A percentile compares a stretch with the other conserved stretches of the same genome.
These are phyloP conservation scores for Skeletonema costatum DNA, from an alignment of 108 stramenopile genomes.

Conservation along the genomic window DNA sequence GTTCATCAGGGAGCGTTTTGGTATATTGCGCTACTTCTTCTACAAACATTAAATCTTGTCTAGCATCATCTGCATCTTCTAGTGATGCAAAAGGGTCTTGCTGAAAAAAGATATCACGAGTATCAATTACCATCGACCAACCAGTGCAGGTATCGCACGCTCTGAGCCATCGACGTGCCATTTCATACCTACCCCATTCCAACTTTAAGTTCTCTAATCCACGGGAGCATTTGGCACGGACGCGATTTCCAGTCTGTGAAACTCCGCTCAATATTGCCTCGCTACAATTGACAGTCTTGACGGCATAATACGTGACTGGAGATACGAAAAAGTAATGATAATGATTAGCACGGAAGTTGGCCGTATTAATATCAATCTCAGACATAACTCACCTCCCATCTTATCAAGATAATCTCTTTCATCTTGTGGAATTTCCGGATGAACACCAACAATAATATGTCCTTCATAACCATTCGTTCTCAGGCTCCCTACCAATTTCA, in stretches of 20 bases:
- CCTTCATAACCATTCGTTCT: slow-evolving; percentile 70
- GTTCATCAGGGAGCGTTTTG: slow-evolving; percentile 23
- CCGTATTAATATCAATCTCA: not conserved
- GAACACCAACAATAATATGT: slow-evolving; percentile 70
- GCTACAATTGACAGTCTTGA: slow-evolving; percentile 42
- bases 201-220: slow-evolving; percentile 59
- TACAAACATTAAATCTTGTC: slow-evolving; percentile 66
- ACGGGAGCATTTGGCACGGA: slow-evolving; percentile 37
- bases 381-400: slow-evolving; percentile 21
- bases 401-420: slow-evolving; percentile 40
- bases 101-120: slow-evolving; percentile 75
- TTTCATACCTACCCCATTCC: slow-evolving; percentile 75
- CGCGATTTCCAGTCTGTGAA: slow-evolving; percentile 13
- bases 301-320: slow-evolving; percentile 43
- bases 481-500: slow-evolving; percentile 68
- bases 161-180: slow-evolving; percentile 61
- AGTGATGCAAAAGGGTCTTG: slow-evolving; percentile 68
- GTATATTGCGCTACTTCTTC: slow-evolving; percentile 63
- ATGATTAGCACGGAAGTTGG: not conserved
- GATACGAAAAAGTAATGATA: not conserved
- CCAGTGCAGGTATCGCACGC: slow-evolving; percentile 74
- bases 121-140: slow-evolving; percentile 71
- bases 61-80: slow-evolving; percentile 47
- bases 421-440: slow-evolving; percentile 36
- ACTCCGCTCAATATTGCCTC: slow-evolving; percentile 18